Evolutionary conservation across 2,329 filamentous ascomycete genomes (phyloP).

Genomic region (Tolypocladium endophyticum): DNA sequence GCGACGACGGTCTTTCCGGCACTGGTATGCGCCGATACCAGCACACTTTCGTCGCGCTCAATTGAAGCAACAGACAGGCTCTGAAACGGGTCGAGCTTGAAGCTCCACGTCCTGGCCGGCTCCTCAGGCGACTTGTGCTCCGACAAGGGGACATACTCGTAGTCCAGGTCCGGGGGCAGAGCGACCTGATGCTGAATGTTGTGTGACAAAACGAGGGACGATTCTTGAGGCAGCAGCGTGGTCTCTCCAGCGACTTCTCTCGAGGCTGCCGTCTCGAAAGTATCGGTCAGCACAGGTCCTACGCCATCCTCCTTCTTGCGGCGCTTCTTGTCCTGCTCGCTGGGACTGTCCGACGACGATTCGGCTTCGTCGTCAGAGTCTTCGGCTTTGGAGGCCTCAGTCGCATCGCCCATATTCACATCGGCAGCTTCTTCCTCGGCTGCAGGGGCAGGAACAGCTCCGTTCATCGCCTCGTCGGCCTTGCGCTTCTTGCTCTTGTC

Average conservation of each 20-base stretch:
- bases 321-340: conserved; percentile 50
- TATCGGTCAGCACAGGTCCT: conserved; percentile 73
- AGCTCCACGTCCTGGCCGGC: conserved; percentile 75
- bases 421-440: conserved; percentile 8
- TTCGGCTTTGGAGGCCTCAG: conserved; percentile 25
- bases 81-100: conserved; percentile 95
- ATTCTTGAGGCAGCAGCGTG: conserved; percentile 54
- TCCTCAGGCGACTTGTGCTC: conserved; percentile 83
- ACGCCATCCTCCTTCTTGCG: conserved; percentile 56
- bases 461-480: conserved; percentile 68
- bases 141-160: conserved; percentile 90
- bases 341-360: conserved; percentile 32
- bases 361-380: conserved; percentile 14
- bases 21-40: conserved; percentile 95
- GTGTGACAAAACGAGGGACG: conserved; percentile 76
- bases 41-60: conserved; percentile 87
- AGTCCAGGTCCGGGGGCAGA: conserved; percentile 84
- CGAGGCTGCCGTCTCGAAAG: conserved; percentile 90
- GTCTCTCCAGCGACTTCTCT: conserved; percentile 76
- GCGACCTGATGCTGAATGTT: conserved; percentile 98
- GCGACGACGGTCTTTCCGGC: conserved; percentile 97
- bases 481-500: conserved; percentile 77
- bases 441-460: conserved; percentile 12
- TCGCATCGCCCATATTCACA: conserved; percentile 31
- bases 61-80: conserved; percentile 91